phyloP scores from a whole-genome alignment of 345 rosid species.

The Eucalyptus pauciflora region DNA sequence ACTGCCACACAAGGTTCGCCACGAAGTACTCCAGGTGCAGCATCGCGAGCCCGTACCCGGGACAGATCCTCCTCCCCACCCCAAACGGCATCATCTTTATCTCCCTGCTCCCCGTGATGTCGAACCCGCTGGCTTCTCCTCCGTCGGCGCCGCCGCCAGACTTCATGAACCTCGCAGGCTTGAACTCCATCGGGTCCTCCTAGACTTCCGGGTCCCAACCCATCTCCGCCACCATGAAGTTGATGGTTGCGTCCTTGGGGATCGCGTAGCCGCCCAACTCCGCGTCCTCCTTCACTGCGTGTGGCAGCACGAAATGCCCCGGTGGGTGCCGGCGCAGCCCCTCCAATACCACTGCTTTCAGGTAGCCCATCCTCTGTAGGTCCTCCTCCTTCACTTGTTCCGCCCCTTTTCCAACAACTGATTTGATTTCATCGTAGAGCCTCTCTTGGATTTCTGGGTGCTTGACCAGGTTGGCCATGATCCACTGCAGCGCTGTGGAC shows the following conservation, averaged over 20 bases:
- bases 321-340: constrained; percentile 2
- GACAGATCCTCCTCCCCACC: constrained; percentile 3
- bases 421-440: background rate
- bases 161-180: constrained; percentile 1
- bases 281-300: background rate
- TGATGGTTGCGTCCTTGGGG: background rate
- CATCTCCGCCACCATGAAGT: constrained; percentile 6
- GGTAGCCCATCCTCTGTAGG: background rate
- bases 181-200: constrained; percentile 7
- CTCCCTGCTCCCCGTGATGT: constrained; percentile 1
- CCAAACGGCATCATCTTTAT: constrained; percentile 10
- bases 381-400: background rate
- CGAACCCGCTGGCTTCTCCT: background rate
- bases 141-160: background rate
- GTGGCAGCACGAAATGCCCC: background rate
- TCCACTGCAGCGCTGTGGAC: constrained; percentile 1
- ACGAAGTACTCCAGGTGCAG: constrained; percentile 1
- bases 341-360: constrained; percentile 1
- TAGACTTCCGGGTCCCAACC: constrained; percentile 1
- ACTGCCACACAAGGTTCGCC: background rate
- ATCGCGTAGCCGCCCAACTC: background rate
- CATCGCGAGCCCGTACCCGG: background rate
- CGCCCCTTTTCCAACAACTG: background rate
- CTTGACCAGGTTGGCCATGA: constrained; percentile 4
- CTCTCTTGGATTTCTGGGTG: background rate